These are phyloP conservation scores for Elongisporangium prolatum DNA, from an alignment of 352 stramenopile species.

Conservation along the genomic window DNA sequence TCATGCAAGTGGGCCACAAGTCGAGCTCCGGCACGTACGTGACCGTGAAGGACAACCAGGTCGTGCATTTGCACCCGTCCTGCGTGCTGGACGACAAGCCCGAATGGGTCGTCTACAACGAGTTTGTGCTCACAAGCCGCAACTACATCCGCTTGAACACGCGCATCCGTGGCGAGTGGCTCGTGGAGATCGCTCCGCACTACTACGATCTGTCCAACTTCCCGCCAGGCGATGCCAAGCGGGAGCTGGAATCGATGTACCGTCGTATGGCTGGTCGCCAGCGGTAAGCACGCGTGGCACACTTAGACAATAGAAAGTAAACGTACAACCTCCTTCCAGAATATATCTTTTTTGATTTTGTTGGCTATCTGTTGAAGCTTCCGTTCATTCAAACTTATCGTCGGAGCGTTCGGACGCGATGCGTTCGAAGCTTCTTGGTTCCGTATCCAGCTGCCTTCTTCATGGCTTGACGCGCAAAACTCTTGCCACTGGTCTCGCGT, in stretches of 20 bases:
- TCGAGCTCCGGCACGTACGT: slow-evolving; percentile 91
- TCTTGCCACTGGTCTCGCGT: background rate
- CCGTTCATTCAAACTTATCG: background rate
- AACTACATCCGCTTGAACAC: slow-evolving; percentile 99
- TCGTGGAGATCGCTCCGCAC: slow-evolving; percentile 93
- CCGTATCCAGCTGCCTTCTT: slow-evolving; percentile 23
- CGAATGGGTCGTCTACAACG: slow-evolving; percentile 98
- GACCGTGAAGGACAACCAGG: slow-evolving; percentile 99
- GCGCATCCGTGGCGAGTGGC: slow-evolving; percentile 90
- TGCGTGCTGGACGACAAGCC: slow-evolving; percentile 95
- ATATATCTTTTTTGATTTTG: background rate
- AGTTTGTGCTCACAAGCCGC: slow-evolving; percentile 98
- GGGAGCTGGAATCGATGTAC: slow-evolving; percentile 90
- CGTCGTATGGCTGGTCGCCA: slow-evolving; percentile 39
- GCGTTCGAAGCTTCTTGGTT: slow-evolving; percentile 53
- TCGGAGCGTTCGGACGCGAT: slow-evolving; percentile 45
- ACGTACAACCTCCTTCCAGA: background rate
- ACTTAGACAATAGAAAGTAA: background rate
- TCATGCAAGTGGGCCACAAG: slow-evolving; percentile 96
- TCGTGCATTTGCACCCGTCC: slow-evolving; percentile 97
- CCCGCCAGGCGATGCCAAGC: slow-evolving; percentile 94
- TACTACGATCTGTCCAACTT: slow-evolving; percentile 99
- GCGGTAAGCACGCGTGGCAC: slow-evolving; percentile 6
- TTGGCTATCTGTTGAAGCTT: background rate
- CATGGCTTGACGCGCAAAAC: slow-evolving; percentile 7